Conservation (phyloP, 2,329 filamentous ascomycete species). For the Stagonosporopsis chrysanthemi region DNA sequence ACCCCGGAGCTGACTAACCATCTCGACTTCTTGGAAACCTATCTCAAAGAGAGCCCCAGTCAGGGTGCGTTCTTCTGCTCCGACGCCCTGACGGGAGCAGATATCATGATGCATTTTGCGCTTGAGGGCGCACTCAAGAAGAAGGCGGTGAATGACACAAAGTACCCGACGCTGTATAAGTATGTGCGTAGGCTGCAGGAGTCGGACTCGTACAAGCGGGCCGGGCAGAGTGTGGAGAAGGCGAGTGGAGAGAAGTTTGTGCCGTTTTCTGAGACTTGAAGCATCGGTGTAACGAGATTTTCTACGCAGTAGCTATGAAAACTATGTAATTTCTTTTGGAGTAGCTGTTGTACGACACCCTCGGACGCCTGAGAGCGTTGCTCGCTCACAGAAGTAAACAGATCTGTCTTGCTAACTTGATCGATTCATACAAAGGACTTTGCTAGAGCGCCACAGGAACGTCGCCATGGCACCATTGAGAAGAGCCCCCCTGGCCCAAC, state of each 20-base stretch:
- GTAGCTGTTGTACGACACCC: no score
- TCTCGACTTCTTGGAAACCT: conserved; percentile 60
- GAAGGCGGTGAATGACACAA: conserved; percentile 50
- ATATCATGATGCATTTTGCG: conserved; percentile 62
- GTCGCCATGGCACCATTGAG: no score
- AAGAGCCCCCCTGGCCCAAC: no score
- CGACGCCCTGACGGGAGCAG: conserved; percentile 57
- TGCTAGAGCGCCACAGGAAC: no score
- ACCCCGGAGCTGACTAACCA: conserved; percentile 57
- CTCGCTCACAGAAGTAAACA: no score
- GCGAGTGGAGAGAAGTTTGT: conserved; percentile 48
- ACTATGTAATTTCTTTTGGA: no score
- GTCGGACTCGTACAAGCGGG: conserved; percentile 55
- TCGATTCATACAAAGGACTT: no score
- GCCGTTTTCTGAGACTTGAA: conserved; percentile 38
- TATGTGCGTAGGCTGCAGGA: conserved; percentile 57
- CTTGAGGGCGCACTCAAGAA: conserved; percentile 54
- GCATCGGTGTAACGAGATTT: no score
- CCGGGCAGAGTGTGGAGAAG: conserved; percentile 60
- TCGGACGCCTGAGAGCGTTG: no score
- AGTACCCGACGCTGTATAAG: conserved; percentile 56
- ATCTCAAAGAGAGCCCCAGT: conserved; percentile 56
- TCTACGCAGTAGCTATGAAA: no score
- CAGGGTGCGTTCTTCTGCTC: conserved; percentile 62
- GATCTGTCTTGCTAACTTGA: no score